Evolutionary conservation across 1,284 basidiomycete species (phyloP), one percentile per base, ranked within the genome.

Genomic region (Irpex rosettiformis): DNA sequence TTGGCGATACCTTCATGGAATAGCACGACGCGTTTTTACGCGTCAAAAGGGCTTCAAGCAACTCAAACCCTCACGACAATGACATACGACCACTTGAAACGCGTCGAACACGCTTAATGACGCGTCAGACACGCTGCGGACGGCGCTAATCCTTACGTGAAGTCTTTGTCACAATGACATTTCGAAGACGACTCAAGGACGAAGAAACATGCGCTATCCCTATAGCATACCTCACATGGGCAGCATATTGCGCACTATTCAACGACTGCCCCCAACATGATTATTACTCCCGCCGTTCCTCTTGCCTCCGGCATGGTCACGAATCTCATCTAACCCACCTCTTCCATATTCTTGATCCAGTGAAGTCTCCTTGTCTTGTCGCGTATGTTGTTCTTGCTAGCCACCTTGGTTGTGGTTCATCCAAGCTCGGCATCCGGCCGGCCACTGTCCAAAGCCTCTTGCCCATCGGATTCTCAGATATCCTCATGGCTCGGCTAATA

Each of bases 1-100:
- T 24, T 24, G 30, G 29, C 37, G 52, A 29, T 52, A 24, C n/a
- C 3, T 22, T 8, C 8, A 54, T 37, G 29, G 10, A 29, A 37
- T 27, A 18, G 27, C 40, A 58, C 10, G 28, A 53, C 57, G 57
- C 57, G 52, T 58, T 57, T 67, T 56, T 61, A 59, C 58, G 49
- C 43, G 57, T 42, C 47, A 29, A 25, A 7, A 24, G 27, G 18
- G 13, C 16, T 11, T 16, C 24, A 22, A 51, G 16, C 30, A 27
- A 55, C 25, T 29, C 24, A 24, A 22, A 52, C 45, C 7, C n/a
- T 60, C 55, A 52, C 51, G 42, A 55, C 18, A 21, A 55, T 24
- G 42, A 49, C 52, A 27, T 54, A 60, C 59, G 55, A 55, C 43
- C 37, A 29, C 40, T 25, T 22, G 30, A 49, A 30, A 25, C 22